Evolutionary conservation across 768 basidiomycete species (phyloP), one percentile per base, ranked within the genome.

Genomic region (Phanerochaete carnosa): DNA sequence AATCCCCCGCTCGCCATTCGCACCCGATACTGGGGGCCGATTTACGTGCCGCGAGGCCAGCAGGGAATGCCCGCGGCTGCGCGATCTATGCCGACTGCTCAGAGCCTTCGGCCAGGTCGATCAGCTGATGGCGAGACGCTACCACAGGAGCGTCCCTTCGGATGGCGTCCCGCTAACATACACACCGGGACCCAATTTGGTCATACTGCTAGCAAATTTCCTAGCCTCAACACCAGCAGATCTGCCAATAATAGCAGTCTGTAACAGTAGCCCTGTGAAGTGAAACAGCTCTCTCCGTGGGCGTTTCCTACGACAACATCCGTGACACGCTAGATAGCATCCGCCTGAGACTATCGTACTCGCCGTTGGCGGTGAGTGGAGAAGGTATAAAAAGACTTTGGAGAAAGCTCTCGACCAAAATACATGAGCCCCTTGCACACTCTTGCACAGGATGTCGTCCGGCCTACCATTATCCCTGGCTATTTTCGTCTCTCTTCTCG

Each of bases 21-120:
- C 54, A 39, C 2, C 54, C 54, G 54, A 35, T 39, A 26, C 5
- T n/a, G 9, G 15, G 54, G 54, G 16, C 51, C 13, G 51, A 32
- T 33, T 30, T 43, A 19, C 11, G 16, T 43, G 39, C 16, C 4
- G 8, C 5, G 4, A 9, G 19, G 39, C 39, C n/a, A n/a, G 16
- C 11, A 7, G 39, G 19, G 39, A 19, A 43, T 19, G 19, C 39
- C 16, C 51, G 51, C 51, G 15, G 1, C 30, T 32, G 15, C 49
- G 16, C 26, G 15, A 16, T 23, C 28, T 22, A 5, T 52, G 51
- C 51, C 51, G 51, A 19, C 12, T 32, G 51, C 19, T 52, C 32
- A 52, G 51, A 33, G 16, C 51, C 51, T 33, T 52, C 51, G 51
- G 51, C 51, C 19, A 32, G 51, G 51, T 32, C 32, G 51, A 52